Conservation (phyloP, 257 asterid species). For the Solanum sparsipilum region DNA sequence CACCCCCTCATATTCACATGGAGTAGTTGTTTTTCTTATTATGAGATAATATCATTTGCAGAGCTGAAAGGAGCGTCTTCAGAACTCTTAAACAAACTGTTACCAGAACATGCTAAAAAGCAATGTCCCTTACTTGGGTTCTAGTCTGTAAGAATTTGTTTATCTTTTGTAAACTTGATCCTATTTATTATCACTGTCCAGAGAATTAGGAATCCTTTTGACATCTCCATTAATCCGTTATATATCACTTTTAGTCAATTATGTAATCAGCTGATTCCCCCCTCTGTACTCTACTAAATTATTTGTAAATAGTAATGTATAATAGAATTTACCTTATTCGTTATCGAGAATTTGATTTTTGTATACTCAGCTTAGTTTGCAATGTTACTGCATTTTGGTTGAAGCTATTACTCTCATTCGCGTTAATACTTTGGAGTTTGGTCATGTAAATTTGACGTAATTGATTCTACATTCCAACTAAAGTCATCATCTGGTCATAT, state of each 20-base stretch:
- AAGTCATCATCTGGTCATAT: not conserved
- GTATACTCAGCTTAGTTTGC: not conserved
- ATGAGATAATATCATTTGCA: constrained; percentile 8
- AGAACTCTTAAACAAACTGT: constrained; percentile 50
- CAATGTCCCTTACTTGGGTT: constrained; percentile 34
- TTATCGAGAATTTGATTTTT: not conserved
- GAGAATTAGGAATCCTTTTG: not conserved
- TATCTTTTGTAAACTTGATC: not conserved
- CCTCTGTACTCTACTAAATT: not conserved
- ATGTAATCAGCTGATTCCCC: not conserved
- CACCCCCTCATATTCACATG: not conserved
- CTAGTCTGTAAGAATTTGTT: constrained; percentile 13
- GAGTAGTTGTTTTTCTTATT: not conserved
- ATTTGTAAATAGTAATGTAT: not conserved
- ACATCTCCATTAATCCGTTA: not conserved
- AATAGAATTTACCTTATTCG: not conserved
- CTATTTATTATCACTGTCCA: not conserved
- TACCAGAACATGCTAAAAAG: constrained; percentile 72
- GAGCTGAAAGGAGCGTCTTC: constrained; percentile 66
- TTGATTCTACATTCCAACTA: not conserved
- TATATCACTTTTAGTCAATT: not conserved
- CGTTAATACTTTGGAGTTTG: not conserved
- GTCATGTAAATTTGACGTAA: not conserved
- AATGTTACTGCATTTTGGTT: not conserved
- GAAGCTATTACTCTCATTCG: not conserved